A percentile compares a stretch with the other conserved stretches of the same genome.
These are phyloP conservation scores for Priceomyces haplophilus DNA, from an alignment of 805 yeast species.

Conservation along the genomic window DNA sequence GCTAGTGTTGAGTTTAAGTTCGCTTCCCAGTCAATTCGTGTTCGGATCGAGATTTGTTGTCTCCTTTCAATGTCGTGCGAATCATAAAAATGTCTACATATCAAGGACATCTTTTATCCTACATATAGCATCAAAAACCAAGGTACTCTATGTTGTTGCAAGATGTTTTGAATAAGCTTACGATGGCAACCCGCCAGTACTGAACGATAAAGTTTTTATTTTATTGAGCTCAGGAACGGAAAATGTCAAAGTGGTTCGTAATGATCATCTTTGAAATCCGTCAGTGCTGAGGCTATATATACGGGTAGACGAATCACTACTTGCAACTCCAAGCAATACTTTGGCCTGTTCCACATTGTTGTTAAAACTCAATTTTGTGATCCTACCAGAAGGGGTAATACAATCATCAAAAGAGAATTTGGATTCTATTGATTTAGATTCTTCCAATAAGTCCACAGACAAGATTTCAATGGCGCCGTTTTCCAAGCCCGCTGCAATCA, in stretches of 20 bases:
- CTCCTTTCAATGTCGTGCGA: too few species aligned
- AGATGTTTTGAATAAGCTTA: too few species aligned
- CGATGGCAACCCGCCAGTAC: too few species aligned
- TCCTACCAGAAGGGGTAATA: slow-evolving; percentile 58
- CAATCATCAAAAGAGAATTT: slow-evolving; percentile 31
- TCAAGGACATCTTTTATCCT: too few species aligned
- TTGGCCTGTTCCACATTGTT: slow-evolving; percentile 15
- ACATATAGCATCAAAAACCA: too few species aligned
- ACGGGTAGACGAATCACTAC: slow-evolving; percentile 64
- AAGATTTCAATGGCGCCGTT: slow-evolving; percentile 56
- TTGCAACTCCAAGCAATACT: slow-evolving; percentile 53
- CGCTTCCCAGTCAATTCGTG: neutral
- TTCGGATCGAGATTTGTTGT: neutral
- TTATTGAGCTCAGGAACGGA: too few species aligned
- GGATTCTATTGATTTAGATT: slow-evolving; percentile 21
- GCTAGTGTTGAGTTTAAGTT: too few species aligned
- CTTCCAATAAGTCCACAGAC: slow-evolving; percentile 26
- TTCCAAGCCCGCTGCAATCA: slow-evolving; percentile 68
- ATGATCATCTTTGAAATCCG: neutral
- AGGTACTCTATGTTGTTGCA: too few species aligned
- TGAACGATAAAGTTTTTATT: too few species aligned
- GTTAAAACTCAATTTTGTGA: slow-evolving; percentile 62
- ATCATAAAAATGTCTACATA: too few species aligned
- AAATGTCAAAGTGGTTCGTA: too few species aligned
- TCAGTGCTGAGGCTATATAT: slow-evolving; percentile 24